A percentile compares a stretch with the other conserved stretches of the same genome.
Evolutionary conservation across 179 eudicot genomes (phyloP).

Genomic region (Silene coronaria): DNA sequence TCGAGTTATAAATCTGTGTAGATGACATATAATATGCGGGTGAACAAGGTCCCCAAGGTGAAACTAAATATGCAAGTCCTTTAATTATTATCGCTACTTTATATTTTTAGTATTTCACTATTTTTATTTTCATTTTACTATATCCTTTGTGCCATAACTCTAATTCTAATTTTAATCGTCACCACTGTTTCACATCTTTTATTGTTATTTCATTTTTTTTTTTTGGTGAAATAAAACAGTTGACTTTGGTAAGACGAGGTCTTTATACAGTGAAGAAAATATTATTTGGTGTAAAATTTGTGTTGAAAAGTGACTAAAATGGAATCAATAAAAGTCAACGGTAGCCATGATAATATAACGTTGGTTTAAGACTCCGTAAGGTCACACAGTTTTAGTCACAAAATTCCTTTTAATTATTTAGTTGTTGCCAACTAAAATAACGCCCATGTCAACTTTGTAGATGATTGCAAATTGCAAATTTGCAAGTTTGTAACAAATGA

Average conservation of each 20-base stretch:
- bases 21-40: background rate
- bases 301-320: background rate
- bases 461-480: background rate
- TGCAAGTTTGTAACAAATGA: background rate
- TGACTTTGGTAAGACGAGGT: background rate
- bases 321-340: conserved; percentile 4
- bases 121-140: background rate
- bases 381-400: conserved; percentile 5
- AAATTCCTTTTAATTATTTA: background rate
- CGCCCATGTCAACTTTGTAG: conserved; percentile 8
- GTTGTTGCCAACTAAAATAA: conserved; percentile 11
- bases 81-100: background rate
- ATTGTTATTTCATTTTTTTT: background rate
- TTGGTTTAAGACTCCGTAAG: background rate
- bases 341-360: background rate
- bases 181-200: background rate
- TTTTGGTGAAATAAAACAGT: background rate
- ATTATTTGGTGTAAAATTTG: background rate
- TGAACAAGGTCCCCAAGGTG: background rate
- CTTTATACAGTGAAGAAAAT: background rate
- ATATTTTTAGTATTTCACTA: background rate
- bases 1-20: conserved; percentile 21
- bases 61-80: background rate
- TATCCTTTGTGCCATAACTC: conserved; percentile 18
- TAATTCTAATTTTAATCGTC: conserved; percentile 26